Evolutionary conservation across 164 flowering plant species (phyloP).

Genomic region (Berberis thunbergii): DNA sequence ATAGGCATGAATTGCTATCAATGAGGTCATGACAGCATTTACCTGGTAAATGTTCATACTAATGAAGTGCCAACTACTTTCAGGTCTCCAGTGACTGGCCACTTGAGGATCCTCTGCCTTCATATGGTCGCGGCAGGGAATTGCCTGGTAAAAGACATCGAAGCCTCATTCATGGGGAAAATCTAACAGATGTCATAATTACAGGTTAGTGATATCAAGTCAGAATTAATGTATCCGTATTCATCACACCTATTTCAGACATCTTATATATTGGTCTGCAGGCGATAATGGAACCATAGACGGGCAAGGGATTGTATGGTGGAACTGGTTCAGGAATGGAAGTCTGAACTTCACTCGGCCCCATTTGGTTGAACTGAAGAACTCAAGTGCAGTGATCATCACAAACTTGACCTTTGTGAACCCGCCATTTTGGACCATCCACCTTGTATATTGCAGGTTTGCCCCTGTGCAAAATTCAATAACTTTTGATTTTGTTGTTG

Average conservation of each 20-base stretch:
- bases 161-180: slow-evolving; percentile 46
- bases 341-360: slow-evolving; percentile 57
- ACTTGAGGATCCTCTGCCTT: slow-evolving; percentile 59
- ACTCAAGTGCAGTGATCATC: slow-evolving; percentile 49
- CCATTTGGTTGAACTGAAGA: slow-evolving; percentile 60
- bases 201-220: slow-evolving; percentile 28
- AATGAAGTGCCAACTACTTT: slow-evolving; percentile 3
- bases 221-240: background rate
- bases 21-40: too few species aligned
- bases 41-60: too few species aligned
- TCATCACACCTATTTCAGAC: background rate
- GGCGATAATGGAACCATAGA: slow-evolving; percentile 80
- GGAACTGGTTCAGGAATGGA: slow-evolving; percentile 39
- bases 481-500: slow-evolving; percentile 6
- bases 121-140: slow-evolving; percentile 73
- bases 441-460: slow-evolving; percentile 87
- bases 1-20: too few species aligned
- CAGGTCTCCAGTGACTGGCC: slow-evolving; percentile 64
- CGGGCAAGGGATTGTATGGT: slow-evolving; percentile 77
- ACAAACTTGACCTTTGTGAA: slow-evolving; percentile 67
- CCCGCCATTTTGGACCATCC: slow-evolving; percentile 75
- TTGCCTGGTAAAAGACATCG: slow-evolving; percentile 54
- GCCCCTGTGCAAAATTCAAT: slow-evolving; percentile 17
- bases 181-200: slow-evolving; percentile 47
- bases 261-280: slow-evolving; percentile 10